Percentiles rank a stretch among this genome's conserved stretches.
Conservation (phyloP, 1,284 basidiomycete genomes). For the Pseudozyma hubeiensis region DNA sequence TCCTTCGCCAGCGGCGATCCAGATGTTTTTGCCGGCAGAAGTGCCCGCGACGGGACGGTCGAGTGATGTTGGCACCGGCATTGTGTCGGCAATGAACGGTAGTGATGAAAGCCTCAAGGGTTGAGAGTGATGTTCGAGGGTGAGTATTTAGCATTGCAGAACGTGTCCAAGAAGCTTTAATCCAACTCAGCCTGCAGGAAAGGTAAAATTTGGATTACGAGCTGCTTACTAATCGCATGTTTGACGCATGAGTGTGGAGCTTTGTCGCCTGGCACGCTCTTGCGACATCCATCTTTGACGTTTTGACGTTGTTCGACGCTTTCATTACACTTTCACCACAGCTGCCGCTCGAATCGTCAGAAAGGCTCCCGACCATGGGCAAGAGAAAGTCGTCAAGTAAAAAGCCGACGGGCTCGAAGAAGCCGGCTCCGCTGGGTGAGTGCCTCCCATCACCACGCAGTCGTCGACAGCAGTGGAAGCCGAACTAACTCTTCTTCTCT, state of each 20-base stretch:
- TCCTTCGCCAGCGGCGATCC: constrained; percentile 66
- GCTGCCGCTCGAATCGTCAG: background rate
- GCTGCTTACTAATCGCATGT: background rate
- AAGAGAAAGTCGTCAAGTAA: constrained; percentile 60
- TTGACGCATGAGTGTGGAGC: constrained; percentile 11
- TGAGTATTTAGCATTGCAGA: background rate
- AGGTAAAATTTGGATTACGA: constrained; percentile 29
- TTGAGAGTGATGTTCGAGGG: background rate
- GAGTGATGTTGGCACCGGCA: constrained; percentile 44
- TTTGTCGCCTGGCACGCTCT: background rate
- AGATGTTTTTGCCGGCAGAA: constrained; percentile 57
- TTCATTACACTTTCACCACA: constrained; percentile 1
- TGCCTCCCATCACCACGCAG: background rate
- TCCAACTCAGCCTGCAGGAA: constrained; percentile 15
- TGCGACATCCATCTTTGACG: constrained; percentile 17
- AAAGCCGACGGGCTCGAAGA: constrained; percentile 57
- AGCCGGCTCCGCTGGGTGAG: constrained; percentile 59
- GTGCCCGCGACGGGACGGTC: constrained; percentile 6
- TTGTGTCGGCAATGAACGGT: background rate
- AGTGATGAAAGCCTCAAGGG: no score
- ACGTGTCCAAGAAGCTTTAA: constrained; percentile 3
- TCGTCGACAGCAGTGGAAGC: background rate
- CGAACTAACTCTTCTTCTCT: background rate
- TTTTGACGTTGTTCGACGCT: background rate
- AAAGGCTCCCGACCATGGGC: constrained; percentile 41